Evolutionary conservation across 495 filamentous ascomycete species (phyloP), one percentile per base, ranked within the genome.

Genomic region (Aspergillus ellipticus): DNA sequence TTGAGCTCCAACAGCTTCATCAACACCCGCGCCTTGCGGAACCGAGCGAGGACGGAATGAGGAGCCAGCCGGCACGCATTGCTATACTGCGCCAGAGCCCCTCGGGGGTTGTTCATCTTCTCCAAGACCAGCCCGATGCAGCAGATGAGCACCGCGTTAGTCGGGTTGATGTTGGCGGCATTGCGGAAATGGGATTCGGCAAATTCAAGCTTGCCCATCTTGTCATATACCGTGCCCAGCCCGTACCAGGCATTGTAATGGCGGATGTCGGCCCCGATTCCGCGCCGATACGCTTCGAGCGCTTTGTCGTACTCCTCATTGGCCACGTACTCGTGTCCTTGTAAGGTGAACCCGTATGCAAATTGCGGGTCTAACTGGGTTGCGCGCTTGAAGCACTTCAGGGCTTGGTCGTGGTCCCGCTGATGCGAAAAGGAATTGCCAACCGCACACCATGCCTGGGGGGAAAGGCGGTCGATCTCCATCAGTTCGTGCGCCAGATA

Each of bases 231-330:
- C 46, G 85, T 87, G 3, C 90, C 94, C 42, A 98, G 83, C 24
- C 94, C 94, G 66, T 98, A 98, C 83, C 92, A 97, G 24, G 92
- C 93, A 66, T 96, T 96, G 73, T 97, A 98, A 71, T 96, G 91
- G 13, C 95, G 82, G 49, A 79, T 85, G 60, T 98, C 92, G 0
- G 89, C 90, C 29, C 84, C 79, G 57, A 97, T 87, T 2, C 89
- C 90, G 24, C 82, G 79, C 35, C 94, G 84, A 66, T 96, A 98
- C 11, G 89, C 84, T 29, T 84, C 82, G 11, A 95, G 79, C 1
- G 94, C 94, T 59, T 96, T 96, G 74, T 97, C 93, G 64, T 90
- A 96, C 69, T 98, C 94, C 64, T 98, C 94, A 56, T 96, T 97
- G 20, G 87, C 81, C n/a, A 97, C 86, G 68, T 96, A 90, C 66